Evolutionary conservation across 257 asterid species (phyloP).

Genomic region (Linderniella brevidens): DNA sequence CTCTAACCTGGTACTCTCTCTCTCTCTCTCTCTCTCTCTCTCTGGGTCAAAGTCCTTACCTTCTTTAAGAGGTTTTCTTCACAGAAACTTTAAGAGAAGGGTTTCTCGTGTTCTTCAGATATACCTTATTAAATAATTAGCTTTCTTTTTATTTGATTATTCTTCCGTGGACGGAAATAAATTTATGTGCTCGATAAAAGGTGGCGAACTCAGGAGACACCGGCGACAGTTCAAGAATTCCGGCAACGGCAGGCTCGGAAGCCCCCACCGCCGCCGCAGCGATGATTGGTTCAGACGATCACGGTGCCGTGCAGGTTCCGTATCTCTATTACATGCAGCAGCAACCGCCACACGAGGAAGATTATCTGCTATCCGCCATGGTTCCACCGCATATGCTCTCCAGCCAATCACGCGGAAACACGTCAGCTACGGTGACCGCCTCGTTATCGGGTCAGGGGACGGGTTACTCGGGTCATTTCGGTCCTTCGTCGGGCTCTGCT

Average conservation of each 20-base stretch:
- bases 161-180: no score
- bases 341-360: slow-evolving; percentile 7
- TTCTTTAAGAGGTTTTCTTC: no score
- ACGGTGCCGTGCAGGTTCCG: not conserved
- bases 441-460: slow-evolving; percentile 17
- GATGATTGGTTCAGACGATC: not conserved
- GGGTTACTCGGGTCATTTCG: slow-evolving; percentile 17
- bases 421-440: slow-evolving; percentile 43
- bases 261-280: slow-evolving; percentile 1
- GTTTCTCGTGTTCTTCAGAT: no score
- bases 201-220: slow-evolving; percentile 42
- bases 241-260: slow-evolving; percentile 2
- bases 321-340: not conserved
- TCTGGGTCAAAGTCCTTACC: no score
- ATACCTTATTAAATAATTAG: no score
- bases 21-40: no score
- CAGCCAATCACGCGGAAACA: slow-evolving; percentile 17
- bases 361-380: slow-evolving; percentile 11
- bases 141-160: no score
- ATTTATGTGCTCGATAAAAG: slow-evolving; percentile 20
- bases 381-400: slow-evolving; percentile 16
- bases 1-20: no score
- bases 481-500: slow-evolving; percentile 9
- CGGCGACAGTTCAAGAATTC: slow-evolving; percentile 8
- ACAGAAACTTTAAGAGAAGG: no score